phyloP scores from a whole-genome alignment of 495 filamentous ascomycete genomes.

The Massariosphaeria phaeospora region DNA sequence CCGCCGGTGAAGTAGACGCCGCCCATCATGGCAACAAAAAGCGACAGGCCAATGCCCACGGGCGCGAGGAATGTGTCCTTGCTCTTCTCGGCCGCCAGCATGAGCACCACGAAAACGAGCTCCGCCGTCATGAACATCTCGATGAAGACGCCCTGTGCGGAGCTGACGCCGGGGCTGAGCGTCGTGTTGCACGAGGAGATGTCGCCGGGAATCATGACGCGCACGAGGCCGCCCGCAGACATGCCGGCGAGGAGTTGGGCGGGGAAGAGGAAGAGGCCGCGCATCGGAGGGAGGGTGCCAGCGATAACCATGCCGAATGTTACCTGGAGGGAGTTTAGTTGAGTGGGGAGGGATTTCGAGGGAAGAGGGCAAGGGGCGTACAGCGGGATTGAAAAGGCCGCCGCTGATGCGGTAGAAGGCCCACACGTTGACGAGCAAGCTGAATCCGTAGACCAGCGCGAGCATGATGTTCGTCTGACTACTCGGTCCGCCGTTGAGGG shows the following conservation, averaged over 20 bases:
- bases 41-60: slow-evolving; percentile 65
- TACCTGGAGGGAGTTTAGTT: too few species aligned
- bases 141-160: slow-evolving; percentile 65
- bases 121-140: slow-evolving; percentile 75
- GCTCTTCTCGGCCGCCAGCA: slow-evolving; percentile 71
- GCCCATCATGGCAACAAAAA: slow-evolving; percentile 60
- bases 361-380: too few species aligned
- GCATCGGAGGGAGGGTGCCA: slow-evolving; percentile 49
- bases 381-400: slow-evolving; percentile 76
- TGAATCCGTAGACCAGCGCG: slow-evolving; percentile 64
- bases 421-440: slow-evolving; percentile 75
- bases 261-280: slow-evolving; percentile 48
- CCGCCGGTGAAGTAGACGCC: slow-evolving; percentile 39
- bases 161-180: slow-evolving; percentile 52
- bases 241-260: slow-evolving; percentile 56
- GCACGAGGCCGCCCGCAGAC: slow-evolving; percentile 55
- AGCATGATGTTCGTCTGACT: slow-evolving; percentile 37
- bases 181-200: slow-evolving; percentile 49
- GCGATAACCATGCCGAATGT: slow-evolving; percentile 56
- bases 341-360: too few species aligned
- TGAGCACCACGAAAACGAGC: slow-evolving; percentile 71
- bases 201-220: slow-evolving; percentile 54
- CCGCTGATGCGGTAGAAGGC: slow-evolving; percentile 74
- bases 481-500: slow-evolving; percentile 37
- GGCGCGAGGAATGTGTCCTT: slow-evolving; percentile 64